A percentile compares a stretch with the other conserved stretches of the same genome.
Evolutionary conservation across 192 early-diverging fungal species (phyloP).

Genomic region (Linderina pennispora): DNA sequence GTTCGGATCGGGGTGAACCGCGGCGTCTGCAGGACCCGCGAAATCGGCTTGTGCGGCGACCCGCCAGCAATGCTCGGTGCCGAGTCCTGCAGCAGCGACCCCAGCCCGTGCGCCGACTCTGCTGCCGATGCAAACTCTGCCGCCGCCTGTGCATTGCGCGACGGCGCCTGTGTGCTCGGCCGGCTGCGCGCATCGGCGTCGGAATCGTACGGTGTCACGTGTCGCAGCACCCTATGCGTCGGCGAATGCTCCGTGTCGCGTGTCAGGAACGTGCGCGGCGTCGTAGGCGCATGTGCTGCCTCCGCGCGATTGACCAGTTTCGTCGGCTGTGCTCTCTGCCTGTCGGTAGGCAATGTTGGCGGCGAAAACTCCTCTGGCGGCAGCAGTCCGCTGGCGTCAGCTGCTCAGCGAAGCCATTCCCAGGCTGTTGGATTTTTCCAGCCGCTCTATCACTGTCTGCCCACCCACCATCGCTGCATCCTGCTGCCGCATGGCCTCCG

Average conservation of each 20-base stretch:
- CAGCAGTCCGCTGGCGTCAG: slow-evolving; percentile 33
- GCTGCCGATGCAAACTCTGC: background rate
- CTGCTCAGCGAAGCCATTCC: slow-evolving; percentile 17
- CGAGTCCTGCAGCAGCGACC: slow-evolving; percentile 34
- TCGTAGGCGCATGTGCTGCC: slow-evolving; percentile 33
- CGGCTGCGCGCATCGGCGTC: no score
- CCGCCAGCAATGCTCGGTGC: slow-evolving; percentile 5
- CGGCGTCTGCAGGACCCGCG: slow-evolving; percentile 4
- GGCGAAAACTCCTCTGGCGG: slow-evolving; percentile 17
- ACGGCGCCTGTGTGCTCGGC: no score
- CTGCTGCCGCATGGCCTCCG: slow-evolving; percentile 23
- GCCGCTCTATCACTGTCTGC: slow-evolving; percentile 27
- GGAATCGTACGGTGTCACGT: slow-evolving; percentile 20
- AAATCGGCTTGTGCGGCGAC: slow-evolving; percentile 2
- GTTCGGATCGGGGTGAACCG: background rate
- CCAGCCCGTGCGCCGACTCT: slow-evolving; percentile 15
- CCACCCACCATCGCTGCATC: slow-evolving; percentile 8
- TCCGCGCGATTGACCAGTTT: no score
- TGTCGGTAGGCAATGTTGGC: no score
- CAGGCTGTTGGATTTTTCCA: slow-evolving; percentile 34
- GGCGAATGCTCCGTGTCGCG: slow-evolving; percentile 29
- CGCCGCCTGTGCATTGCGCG: background rate
- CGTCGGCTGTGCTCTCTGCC: no score
- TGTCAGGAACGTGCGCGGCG: slow-evolving; percentile 33
- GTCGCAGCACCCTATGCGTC: slow-evolving; percentile 17